Percentiles rank a stretch among this genome's conserved stretches.
These are phyloP conservation scores for Puya raimondii DNA, from an alignment of 176 grass and related monocot species.

Conservation along the genomic window DNA sequence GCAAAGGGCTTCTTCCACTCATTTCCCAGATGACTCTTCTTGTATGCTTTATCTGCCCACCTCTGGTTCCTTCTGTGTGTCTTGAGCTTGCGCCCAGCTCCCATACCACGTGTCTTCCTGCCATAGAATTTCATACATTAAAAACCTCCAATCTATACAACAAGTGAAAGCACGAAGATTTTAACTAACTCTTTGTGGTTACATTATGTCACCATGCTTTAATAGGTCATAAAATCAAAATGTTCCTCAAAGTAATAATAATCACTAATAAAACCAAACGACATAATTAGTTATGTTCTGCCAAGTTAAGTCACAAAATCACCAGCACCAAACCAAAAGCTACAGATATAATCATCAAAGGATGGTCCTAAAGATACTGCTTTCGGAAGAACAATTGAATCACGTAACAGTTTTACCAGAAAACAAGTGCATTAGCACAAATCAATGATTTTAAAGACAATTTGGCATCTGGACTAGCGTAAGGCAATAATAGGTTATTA, in stretches of 20 bases:
- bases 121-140: not conserved
- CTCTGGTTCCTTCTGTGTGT: slow-evolving; percentile 58
- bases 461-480: not conserved
- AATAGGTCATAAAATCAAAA: too few species aligned
- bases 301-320: too few species aligned
- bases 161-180: slow-evolving; percentile 4
- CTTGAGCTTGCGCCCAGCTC: slow-evolving; percentile 55
- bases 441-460: not conserved
- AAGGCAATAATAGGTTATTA: not conserved
- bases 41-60: slow-evolving; percentile 58
- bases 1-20: slow-evolving; percentile 66
- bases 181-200: not conserved
- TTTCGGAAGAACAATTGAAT: too few species aligned
- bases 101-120: slow-evolving; percentile 67
- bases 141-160: not conserved
- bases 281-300: too few species aligned
- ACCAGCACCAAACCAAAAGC: too few species aligned
- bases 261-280: too few species aligned
- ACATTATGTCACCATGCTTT: too few species aligned
- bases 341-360: too few species aligned
- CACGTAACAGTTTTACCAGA: too few species aligned
- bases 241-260: too few species aligned
- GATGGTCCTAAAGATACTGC: too few species aligned
- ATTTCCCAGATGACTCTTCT: slow-evolving; percentile 61
- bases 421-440: too few species aligned